These are phyloP conservation scores for Penicillium silybi DNA, from an alignment of 495 filamentous ascomycete genomes.

Conservation along the genomic window DNA sequence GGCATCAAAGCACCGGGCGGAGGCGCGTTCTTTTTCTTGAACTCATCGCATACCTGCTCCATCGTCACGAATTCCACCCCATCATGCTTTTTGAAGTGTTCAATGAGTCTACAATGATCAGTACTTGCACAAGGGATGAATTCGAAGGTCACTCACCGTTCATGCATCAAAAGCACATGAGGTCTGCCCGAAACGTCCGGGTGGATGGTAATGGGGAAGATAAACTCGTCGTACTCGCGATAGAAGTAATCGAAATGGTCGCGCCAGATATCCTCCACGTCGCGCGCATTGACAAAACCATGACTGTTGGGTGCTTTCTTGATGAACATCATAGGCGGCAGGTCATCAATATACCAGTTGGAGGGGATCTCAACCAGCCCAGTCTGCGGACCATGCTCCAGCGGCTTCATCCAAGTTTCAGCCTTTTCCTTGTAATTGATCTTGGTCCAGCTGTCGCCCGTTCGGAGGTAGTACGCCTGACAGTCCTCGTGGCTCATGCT, in stretches of 20 bases:
- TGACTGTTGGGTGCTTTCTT: constrained; percentile 55
- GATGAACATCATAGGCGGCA: constrained; percentile 59
- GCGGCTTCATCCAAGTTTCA: constrained; percentile 63
- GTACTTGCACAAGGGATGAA: not conserved
- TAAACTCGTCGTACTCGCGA: constrained; percentile 62
- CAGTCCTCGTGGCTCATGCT: constrained; percentile 64
- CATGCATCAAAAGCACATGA: constrained; percentile 63
- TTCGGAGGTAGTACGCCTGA: constrained; percentile 59
- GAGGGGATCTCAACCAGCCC: constrained; percentile 62
- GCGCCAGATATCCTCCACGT: constrained; percentile 53
- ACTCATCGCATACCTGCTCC: constrained; percentile 61
- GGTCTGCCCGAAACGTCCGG: constrained; percentile 63
- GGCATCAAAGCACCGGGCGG: constrained; percentile 27
- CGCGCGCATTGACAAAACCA: constrained; percentile 55
- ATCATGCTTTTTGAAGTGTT: constrained; percentile 67
- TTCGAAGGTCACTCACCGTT: constrained; percentile 24
- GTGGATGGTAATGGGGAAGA: constrained; percentile 67
- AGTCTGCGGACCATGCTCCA: constrained; percentile 47
- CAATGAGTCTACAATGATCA: constrained; percentile 46
- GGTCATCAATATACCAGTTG: constrained; percentile 65
- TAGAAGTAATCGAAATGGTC: constrained; percentile 69
- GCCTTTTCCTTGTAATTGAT: constrained; percentile 58
- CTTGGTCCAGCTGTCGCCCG: constrained; percentile 56
- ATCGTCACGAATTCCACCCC: constrained; percentile 71
- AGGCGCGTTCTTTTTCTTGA: constrained; percentile 40